Evolutionary conservation across 345 rosid genomes (phyloP), one percentile per base, ranked within the genome.

Genomic region (Salix brachista): DNA sequence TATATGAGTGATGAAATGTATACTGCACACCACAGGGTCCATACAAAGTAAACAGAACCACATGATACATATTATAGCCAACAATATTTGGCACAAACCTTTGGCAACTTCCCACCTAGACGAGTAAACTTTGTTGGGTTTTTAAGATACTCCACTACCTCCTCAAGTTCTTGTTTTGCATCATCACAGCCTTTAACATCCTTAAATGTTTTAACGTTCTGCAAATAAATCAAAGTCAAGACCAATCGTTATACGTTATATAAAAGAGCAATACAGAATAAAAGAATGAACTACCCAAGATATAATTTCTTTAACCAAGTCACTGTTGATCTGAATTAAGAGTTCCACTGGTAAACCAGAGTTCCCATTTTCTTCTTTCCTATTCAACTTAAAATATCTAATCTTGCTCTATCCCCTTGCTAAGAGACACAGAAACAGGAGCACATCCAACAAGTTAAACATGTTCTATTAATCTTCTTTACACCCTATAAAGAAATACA

Each of bases 141-240:
- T 83, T 89, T 96, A 0, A 96, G 92, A 85, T 96, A 96, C 84
- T 96, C 99, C 67, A 93, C 99, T 48, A 96, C 95, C 86, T 96
- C 99, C 88, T 92, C 97, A 60, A 96, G 97, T 86, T 96, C 98
- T 87, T 93, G 97, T 84, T 96, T 96, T 75, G 99, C 99, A 87
- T 96, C 99, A 88, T 96, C 98, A 84, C 99, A 96, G 74, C 99
- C 99, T 87, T 93, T 96, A 75, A 96, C 99, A 87, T 96, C 98
- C 90, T 96, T 96, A 82, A 96, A 96, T 39, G 99, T 96, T 88
- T 96, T 96, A 61, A 92, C 94, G 81, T 96, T 96, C 99, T 96
- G 90, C 86, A 79, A 77, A 48, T 65, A 82, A 88, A 54, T 52
- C 52, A 75, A 72, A 69, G 68, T 83, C 75, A 83, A 83, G 44